Evolutionary conservation across 306 rosid genomes (phyloP).

Genomic region (Corylus avellana): DNA sequence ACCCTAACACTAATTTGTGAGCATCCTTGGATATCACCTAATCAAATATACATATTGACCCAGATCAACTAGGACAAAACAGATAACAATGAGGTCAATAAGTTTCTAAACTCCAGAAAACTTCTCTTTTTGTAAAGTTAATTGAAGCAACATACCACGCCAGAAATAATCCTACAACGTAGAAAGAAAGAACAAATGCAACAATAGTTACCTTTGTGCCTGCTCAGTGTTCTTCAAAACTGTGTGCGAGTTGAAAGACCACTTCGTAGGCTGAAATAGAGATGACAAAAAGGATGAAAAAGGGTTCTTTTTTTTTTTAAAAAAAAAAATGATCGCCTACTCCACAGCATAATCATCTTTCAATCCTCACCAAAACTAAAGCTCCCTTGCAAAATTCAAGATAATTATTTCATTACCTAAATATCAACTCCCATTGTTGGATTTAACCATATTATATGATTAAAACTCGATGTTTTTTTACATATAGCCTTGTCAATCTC

Average conservation of each 20-base stretch:
- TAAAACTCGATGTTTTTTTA: constrained; percentile 10
- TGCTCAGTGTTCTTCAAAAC: constrained; percentile 88
- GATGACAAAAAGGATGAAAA: constrained; percentile 16
- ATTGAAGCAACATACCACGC: constrained; percentile 1
- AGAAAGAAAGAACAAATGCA: constrained; percentile 7
- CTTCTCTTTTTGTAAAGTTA: not conserved
- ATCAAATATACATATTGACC: not conserved
- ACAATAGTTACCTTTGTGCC: constrained; percentile 73
- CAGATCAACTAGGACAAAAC: not conserved
- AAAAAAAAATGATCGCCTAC: not conserved
- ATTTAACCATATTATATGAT: constrained; percentile 23
- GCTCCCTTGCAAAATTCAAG: not conserved
- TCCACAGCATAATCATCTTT: not conserved
- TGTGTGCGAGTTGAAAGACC: constrained; percentile 88
- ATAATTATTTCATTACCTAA: constrained; percentile 14
- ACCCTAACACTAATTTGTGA: too few relatives aligned
- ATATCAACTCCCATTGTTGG: constrained; percentile 20
- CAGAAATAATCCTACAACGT: not conserved
- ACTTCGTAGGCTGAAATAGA: constrained; percentile 72
- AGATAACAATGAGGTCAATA: constrained; percentile 1
- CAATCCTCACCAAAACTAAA: not conserved
- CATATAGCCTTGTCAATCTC: not conserved
- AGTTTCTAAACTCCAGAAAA: not conserved
- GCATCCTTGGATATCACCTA: not conserved
- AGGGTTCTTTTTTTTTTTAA: constrained; percentile 11